phyloP scores from a whole-genome alignment of 2,329 filamentous ascomycete genomes.

The Kalmusia sp. region DNA sequence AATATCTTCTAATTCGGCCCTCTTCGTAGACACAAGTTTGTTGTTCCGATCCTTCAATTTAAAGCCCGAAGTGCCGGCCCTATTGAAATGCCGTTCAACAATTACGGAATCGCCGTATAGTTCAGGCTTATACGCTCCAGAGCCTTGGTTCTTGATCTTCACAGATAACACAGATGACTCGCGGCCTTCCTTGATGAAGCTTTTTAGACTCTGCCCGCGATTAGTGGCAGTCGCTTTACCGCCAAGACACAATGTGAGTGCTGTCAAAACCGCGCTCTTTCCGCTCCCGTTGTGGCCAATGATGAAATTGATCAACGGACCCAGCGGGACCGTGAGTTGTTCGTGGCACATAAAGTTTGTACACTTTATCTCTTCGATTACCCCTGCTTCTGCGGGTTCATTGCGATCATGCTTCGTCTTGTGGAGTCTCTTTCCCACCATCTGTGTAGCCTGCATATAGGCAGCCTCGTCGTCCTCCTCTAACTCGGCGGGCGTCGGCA shows the following conservation, averaged over 20 bases:
- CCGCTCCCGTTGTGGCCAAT: conserved; percentile 97
- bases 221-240: conserved; percentile 94
- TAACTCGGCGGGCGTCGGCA: conserved; percentile 4
- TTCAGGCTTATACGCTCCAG: conserved; percentile 82
- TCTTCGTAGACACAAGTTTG: conserved; percentile 79
- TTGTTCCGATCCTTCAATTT: conserved; percentile 80
- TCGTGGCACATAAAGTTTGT: conserved; percentile 97
- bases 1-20: conserved; percentile 87
- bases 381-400: conserved; percentile 78
- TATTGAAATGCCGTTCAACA: conserved; percentile 88
- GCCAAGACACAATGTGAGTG: conserved; percentile 91
- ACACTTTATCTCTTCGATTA: conserved; percentile 86
- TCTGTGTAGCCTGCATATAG: conserved; percentile 38
- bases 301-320: conserved; percentile 96
- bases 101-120: conserved; percentile 84
- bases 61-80: conserved; percentile 77
- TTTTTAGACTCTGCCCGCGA: conserved; percentile 86
- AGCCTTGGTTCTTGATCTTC: conserved; percentile 87
- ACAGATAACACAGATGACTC: conserved; percentile 77
- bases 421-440: conserved; percentile 32
- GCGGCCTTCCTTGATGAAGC: conserved; percentile 86
- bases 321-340: conserved; percentile 81
- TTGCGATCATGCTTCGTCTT: conserved; percentile 57
- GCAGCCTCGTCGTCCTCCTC: conserved; percentile 20
- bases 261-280: conserved; percentile 94